Conservation (phyloP, 805 yeast genomes). For the Dipodascus geniculatus region DNA sequence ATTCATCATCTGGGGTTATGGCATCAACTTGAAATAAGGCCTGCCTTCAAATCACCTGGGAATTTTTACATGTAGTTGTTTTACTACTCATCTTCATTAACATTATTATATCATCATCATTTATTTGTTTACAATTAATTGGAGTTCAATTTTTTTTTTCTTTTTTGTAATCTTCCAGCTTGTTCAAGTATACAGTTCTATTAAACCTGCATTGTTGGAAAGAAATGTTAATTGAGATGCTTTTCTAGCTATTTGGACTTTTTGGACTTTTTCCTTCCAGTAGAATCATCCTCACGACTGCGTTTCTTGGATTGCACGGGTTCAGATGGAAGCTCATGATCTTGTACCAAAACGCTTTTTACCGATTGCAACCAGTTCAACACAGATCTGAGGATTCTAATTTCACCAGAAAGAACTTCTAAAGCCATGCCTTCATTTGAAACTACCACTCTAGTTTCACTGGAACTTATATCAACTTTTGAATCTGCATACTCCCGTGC, state of each 20-base stretch:
- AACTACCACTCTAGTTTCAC: not conserved
- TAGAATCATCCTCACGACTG: not conserved
- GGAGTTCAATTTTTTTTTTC: not conserved
- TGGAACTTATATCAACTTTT: not conserved
- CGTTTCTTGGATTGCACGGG: not conserved
- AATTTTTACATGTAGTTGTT: too few relatives aligned
- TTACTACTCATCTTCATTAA: not conserved
- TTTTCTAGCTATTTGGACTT: too few relatives aligned
- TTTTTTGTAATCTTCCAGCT: not conserved
- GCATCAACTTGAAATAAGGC: too few relatives aligned
- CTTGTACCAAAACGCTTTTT: not conserved
- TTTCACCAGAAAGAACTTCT: slow-evolving; percentile 20
- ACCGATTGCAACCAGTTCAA: slow-evolving; percentile 14
- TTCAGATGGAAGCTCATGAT: not conserved
- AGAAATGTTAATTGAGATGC: not conserved
- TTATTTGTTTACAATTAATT: not conserved
- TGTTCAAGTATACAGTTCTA: not conserved
- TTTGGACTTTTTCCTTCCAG: not conserved
- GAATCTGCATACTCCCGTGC: not conserved
- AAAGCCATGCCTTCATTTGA: slow-evolving; percentile 13
- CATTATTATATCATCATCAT: not conserved
- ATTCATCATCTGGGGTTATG: not conserved
- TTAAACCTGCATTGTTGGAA: not conserved
- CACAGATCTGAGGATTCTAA: slow-evolving; percentile 16
- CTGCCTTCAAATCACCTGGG: too few relatives aligned